A percentile compares a stretch with the other conserved stretches of the same genome.
Evolutionary conservation across 1,139 yeast genomes (phyloP).

Genomic region (Arxiozyma bovina): DNA sequence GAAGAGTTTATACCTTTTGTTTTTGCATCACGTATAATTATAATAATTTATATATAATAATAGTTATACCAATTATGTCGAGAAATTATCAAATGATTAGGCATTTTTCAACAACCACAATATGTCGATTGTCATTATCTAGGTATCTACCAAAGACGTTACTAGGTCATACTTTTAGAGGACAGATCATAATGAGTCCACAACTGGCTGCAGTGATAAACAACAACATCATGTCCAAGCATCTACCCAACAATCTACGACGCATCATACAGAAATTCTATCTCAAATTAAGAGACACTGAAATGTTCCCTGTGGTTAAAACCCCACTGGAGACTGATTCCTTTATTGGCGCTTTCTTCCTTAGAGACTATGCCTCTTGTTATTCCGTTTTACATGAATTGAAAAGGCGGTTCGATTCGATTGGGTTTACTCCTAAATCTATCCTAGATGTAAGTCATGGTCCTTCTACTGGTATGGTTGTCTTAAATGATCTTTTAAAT

Average conservation of each 20-base stretch:
- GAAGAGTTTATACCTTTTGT: too few species aligned
- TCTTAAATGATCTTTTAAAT: constrained; percentile 33
- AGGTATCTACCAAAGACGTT: constrained; percentile 32
- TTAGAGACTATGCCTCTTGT: constrained; percentile 73
- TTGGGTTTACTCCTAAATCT: constrained; percentile 51
- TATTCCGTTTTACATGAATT: constrained; percentile 63
- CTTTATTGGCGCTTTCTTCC: constrained; percentile 72
- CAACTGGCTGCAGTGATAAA: constrained; percentile 48
- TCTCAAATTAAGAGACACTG: constrained; percentile 41
- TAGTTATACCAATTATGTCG: too few species aligned
- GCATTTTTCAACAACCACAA: constrained; percentile 11
- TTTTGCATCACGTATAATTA: too few species aligned
- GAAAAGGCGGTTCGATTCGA: constrained; percentile 40
- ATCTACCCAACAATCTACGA: constrained; percentile 49
- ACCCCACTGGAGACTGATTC: constrained; percentile 66
- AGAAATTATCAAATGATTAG: not conserved
- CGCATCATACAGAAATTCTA: constrained; percentile 47
- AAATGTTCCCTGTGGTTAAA: constrained; percentile 45
- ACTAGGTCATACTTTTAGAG: constrained; percentile 27
- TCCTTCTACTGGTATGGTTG: constrained; percentile 88
- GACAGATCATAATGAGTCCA: constrained; percentile 40
- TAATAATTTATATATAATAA: too few species aligned
- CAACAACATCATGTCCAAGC: constrained; percentile 47
- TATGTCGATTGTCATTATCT: constrained; percentile 8
- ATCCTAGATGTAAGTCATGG: constrained; percentile 83